phyloP scores from a whole-genome alignment of 352 stramenopile species.

The Pythium inflatum region DNA sequence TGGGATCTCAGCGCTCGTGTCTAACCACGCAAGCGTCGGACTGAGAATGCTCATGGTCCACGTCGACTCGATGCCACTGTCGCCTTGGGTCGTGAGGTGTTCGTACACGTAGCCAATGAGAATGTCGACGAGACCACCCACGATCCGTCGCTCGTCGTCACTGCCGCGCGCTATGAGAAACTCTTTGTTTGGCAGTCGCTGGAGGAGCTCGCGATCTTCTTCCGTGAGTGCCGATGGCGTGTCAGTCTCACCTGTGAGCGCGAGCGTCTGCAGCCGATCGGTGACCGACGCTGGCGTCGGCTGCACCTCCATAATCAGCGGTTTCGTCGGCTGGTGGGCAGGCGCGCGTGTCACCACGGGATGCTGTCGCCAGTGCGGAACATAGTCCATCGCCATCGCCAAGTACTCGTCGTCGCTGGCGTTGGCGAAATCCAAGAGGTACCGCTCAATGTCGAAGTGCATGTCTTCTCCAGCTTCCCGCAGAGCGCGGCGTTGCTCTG shows the following conservation, averaged over 20 bases:
- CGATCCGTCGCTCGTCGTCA: constrained; percentile 57
- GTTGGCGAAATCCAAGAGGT: constrained; percentile 94
- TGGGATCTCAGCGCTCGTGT: constrained; percentile 66
- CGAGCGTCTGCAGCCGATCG: no score
- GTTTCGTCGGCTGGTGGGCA: no score
- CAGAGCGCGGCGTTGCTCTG: constrained; percentile 67
- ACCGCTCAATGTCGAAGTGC: constrained; percentile 96
- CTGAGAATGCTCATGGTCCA: constrained; percentile 97
- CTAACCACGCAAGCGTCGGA: constrained; percentile 94
- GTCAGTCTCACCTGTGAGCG: no score
- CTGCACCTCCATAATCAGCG: constrained; percentile 54
- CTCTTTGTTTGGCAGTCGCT: constrained; percentile 75
- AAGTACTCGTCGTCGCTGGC: constrained; percentile 94
- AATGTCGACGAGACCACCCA: constrained; percentile 92
- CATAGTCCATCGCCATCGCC: constrained; percentile 85
- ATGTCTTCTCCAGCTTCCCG: constrained; percentile 87
- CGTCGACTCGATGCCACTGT: constrained; percentile 95
- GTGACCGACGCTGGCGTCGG: no score
- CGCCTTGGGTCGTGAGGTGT: constrained; percentile 93
- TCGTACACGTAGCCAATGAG: constrained; percentile 97
- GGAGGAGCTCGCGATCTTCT: constrained; percentile 75
- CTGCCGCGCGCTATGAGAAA: constrained; percentile 69
- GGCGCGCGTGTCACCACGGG: no score
- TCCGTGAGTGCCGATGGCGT: constrained; percentile 47
- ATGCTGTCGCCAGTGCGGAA: constrained; percentile 88